Base-by-base conservation (phyloP, 148 eudicot species). In the Cornus kousa region DNA sequence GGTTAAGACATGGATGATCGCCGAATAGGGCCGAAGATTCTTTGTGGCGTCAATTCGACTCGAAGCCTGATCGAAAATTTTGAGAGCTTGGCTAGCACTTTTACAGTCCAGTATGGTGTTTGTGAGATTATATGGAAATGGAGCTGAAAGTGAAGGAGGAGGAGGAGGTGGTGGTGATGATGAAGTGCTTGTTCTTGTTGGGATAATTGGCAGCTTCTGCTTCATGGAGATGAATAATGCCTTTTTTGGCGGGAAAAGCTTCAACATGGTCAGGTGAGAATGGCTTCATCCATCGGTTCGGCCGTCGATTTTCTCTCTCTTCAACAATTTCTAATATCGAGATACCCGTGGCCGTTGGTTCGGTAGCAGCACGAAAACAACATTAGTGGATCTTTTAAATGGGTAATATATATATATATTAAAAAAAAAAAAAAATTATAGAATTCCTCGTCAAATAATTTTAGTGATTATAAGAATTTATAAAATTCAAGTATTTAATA, bases 81-180 rank as follows among this genome's bases (percentile, higher is more conserved):
- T 35, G 7, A 93, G 76, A 0, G 98, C 97, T 82, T 86, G 84
- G 13, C 72, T 70, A 24, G 91, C 83, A 86, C 81, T 87, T 62
- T 81, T 77, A 77, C 89, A 85, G 82, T 82, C 79, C 77, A 91
- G 90, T 69, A 95, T 88, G 71, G 83, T 77, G 71, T 62, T 37
- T 10, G 83, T 83, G 12, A 91, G 9, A 70, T 81, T 82, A 60
- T 85, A 78, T 22, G 85, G 28, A 23, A 78, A 83, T 57, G 87
- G 76, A 43, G 79, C 68, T 16, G 85, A 70, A 7, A 28, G 1
- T 28, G 28, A 1, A 28, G 28, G 28, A 28, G 28, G 28, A 28
- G 28, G 28, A 19, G 89, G 55, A 19, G 73, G 16, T 39, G 83
- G 35, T 57, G 83, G 73, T 39, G 78, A 80, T 35, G 79, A 73